These are phyloP conservation scores for Xylaria sp. DNA, from an alignment of 2,329 filamentous ascomycete species.

Conservation along the genomic window DNA sequence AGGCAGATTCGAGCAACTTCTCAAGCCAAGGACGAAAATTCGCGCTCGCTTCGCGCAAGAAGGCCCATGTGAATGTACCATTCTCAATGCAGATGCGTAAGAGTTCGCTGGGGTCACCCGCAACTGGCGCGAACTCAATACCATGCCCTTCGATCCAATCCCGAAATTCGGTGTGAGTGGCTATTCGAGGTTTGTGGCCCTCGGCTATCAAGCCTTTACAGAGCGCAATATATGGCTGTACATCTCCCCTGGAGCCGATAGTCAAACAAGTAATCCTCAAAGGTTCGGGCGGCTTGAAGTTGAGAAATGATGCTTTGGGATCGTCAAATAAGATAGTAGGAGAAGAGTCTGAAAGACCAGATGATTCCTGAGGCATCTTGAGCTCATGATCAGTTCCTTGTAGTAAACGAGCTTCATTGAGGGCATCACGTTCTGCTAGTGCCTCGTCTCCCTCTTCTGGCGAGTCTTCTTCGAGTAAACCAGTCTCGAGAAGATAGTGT, in stretches of 20 bases:
- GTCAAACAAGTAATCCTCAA: constrained; percentile 91
- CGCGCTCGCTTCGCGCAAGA: constrained; percentile 82
- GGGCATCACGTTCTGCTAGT: constrained; percentile 77
- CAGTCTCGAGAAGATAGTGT: constrained; percentile 73
- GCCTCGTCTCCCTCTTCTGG: constrained; percentile 74
- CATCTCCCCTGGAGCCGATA: constrained; percentile 93
- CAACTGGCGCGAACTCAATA: constrained; percentile 88
- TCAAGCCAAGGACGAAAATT: constrained; percentile 97
- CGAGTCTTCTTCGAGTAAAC: constrained; percentile 69
- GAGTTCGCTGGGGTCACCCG: constrained; percentile 88
- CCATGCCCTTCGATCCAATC: constrained; percentile 90
- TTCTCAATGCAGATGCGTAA: constrained; percentile 97
- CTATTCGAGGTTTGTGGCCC: constrained; percentile 85
- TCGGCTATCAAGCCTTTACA: constrained; percentile 90
- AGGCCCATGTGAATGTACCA: constrained; percentile 93
- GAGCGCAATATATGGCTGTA: constrained; percentile 95
- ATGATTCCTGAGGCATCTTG: constrained; percentile 53
- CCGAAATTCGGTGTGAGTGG: constrained; percentile 89
- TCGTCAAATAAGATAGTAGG: constrained; percentile 90
- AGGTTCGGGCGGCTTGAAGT: constrained; percentile 83
- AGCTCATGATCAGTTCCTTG: constrained; percentile 58
- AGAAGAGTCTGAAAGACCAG: constrained; percentile 56
- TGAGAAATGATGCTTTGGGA: constrained; percentile 81
- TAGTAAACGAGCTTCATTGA: constrained; percentile 73
- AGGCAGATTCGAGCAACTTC: constrained; percentile 80